A percentile compares a stretch with the other conserved stretches of the same genome.
Evolutionary conservation across 768 basidiomycete genomes (phyloP).

Genomic region (Termitomyces sp.): DNA sequence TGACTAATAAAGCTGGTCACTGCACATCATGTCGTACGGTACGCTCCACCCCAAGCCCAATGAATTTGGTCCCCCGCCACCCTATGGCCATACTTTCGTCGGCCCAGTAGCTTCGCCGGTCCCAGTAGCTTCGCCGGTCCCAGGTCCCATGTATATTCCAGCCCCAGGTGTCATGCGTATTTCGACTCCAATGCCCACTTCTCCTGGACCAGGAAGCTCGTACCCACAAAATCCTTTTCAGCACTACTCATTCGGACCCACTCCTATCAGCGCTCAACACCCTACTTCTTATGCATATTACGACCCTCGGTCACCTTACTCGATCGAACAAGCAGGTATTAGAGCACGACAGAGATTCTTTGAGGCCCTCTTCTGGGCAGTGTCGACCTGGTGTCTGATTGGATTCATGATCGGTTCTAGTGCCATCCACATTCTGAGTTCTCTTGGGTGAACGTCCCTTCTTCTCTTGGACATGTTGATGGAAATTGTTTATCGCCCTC

Average conservation of each 20-base stretch:
- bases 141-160: not conserved
- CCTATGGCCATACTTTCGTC: not conserved
- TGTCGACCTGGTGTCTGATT: conserved; percentile 12
- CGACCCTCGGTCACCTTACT: conserved; percentile 25
- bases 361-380: conserved; percentile 7
- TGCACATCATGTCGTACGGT: not conserved
- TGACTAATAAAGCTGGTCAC: not conserved
- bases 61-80: not conserved
- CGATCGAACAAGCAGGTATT: conserved; percentile 24
- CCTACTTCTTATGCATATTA: conserved; percentile 34
- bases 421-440: not conserved
- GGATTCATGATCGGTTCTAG: conserved; percentile 20
- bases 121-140: not conserved
- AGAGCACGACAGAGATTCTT: conserved; percentile 34
- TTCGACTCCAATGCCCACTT: not conserved
- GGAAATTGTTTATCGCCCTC: not conserved
- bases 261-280: conserved; percentile 29
- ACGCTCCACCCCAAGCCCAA: not conserved
- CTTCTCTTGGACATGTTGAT: not conserved
- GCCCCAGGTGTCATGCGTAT: not conserved
- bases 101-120: not conserved
- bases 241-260: conserved; percentile 29
- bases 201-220: conserved; percentile 3
- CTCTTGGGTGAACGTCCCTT: not conserved
- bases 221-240: not conserved